These are phyloP conservation scores for Pythium insidiosum DNA, from an alignment of 352 stramenopile species.

Conservation along the genomic window DNA sequence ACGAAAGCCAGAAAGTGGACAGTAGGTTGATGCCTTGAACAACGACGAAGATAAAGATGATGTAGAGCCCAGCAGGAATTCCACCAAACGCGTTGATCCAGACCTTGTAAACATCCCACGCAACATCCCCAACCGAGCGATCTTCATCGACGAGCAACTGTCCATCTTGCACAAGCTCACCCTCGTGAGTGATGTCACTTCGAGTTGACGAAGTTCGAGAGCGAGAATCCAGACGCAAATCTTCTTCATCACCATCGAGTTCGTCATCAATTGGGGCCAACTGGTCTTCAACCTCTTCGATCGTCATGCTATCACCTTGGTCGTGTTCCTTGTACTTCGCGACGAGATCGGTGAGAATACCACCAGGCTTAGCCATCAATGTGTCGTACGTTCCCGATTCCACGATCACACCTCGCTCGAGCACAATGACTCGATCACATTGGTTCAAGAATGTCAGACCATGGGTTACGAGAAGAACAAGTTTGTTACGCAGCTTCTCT, in stretches of 20 bases:
- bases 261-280: slow-evolving; percentile 10
- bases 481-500: slow-evolving; percentile 47
- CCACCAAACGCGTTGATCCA: slow-evolving; percentile 62
- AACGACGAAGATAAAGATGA: slow-evolving; percentile 36
- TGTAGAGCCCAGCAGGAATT: slow-evolving; percentile 26
- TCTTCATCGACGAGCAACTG: slow-evolving; percentile 67
- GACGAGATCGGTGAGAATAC: slow-evolving; percentile 43
- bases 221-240: slow-evolving; percentile 30
- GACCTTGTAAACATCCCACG: slow-evolving; percentile 52
- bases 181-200: slow-evolving; percentile 41
- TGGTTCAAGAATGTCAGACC: slow-evolving; percentile 45
- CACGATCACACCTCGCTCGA: slow-evolving; percentile 25
- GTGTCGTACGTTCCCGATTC: slow-evolving; percentile 9
- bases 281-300: slow-evolving; percentile 28
- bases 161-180: slow-evolving; percentile 18
- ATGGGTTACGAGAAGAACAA: slow-evolving; percentile 83
- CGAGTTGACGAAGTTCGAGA: slow-evolving; percentile 42
- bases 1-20: slow-evolving; percentile 88
- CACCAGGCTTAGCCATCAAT: slow-evolving; percentile 13
- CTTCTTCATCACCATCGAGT: slow-evolving; percentile 21
- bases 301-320: slow-evolving; percentile 26
- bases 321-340: slow-evolving; percentile 55
- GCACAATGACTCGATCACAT: slow-evolving; percentile 51
- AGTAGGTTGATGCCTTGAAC: slow-evolving; percentile 45
- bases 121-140: slow-evolving; percentile 46